Base-by-base conservation (phyloP, 2,329 filamentous ascomycete species). In the Sphaerostilbella broomeana region DNA sequence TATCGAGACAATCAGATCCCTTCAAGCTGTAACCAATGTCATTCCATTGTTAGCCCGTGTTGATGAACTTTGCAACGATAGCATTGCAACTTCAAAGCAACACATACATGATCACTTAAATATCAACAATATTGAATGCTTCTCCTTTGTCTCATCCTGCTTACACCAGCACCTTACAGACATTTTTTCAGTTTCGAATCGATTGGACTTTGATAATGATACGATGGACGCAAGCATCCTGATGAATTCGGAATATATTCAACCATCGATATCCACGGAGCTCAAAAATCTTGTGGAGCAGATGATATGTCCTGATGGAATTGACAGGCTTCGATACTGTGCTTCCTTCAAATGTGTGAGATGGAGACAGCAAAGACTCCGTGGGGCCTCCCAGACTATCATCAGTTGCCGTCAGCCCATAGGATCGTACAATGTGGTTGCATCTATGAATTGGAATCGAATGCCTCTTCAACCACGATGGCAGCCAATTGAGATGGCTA, bases 221-320 rank as follows among this genome's bases (percentile, higher is more conserved):
- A 79, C 74, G 29, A 94, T 97, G 81, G 90, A 97, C 58, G 90
- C 89, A 13, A 95, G 87, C 53, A 69, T 94, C 0, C 72, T 97
- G 13, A 97, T 97, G 90, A 88, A 81, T 40, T 82, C 89, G 1
- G 85, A 92, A 52, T 97, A 95, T 56, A 69, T 92, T 11, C 82
- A 86, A 45, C 90, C 90, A 1, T 69, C 95, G 4, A 64, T 85
- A 3, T 63, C 75, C 1, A 92, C 87, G 7, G 89, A 97, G 28
- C 74, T 97, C 2, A 54, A 61, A 5, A 60, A 65, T 7, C 68
- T 97, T 1, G 75, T 94, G n/a, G 68, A 78, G 7, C 75, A 77
- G 13, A 66, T 95, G 1, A 89, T 97, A 51, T 81, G 87, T 31
- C 72, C 75, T 4, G 81, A 90, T 31, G 88, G 84, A 24, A 75